Base-by-base conservation (phyloP, 441 rosid genomes). In the Aquilaria agallochum region DNA sequence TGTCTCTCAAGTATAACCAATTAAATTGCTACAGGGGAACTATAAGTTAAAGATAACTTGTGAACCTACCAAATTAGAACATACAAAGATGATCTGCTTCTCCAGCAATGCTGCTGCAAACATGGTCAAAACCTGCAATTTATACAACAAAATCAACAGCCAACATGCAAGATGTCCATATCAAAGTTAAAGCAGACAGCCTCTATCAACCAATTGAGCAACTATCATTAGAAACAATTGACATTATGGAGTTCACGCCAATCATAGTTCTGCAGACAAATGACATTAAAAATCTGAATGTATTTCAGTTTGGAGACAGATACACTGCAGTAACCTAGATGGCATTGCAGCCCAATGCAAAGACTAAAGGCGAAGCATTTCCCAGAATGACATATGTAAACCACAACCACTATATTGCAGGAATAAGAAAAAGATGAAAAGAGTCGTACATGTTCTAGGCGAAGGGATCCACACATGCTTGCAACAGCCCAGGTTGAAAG, bases 401-500 rank as follows among this genome's bases (percentile, higher is more conserved):
- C 6, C 42, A 36, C 42, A 36, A 36, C 7, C 42, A 36, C 42
- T 36, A 36, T 36, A 36, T 36, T 36, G 42, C 42, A 4, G 42
- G 42, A 36, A 5, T 53, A 30, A 4, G 58, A 27, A 58, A 65
- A 48, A 60, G 3, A 45, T 15, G 57, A 55, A 55, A 31, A 60
- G 51, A 60, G 58, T 62, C 74, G 77, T 74, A 91, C 99, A 59
- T 87, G 74, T 74, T 95, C 99, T 65, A 95, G 96, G 53, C 96
- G 85, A 70, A 95, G 78, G 68, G 96, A 85, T 67, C 97, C 99
- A 71, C 96, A 95, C 77, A 89, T 72, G 66, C 90, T 81, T 60
- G 99, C 94, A 65, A 95, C 76, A 65, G 99, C 84, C 96, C 99
- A 95, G 40, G 80, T 81, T 58, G 99, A 95, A 60, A 95, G 67